Percentiles rank a stretch among this genome's conserved stretches.
phyloP scores from a whole-genome alignment of 441 rosid species.

The Gossypium schwendimanii region DNA sequence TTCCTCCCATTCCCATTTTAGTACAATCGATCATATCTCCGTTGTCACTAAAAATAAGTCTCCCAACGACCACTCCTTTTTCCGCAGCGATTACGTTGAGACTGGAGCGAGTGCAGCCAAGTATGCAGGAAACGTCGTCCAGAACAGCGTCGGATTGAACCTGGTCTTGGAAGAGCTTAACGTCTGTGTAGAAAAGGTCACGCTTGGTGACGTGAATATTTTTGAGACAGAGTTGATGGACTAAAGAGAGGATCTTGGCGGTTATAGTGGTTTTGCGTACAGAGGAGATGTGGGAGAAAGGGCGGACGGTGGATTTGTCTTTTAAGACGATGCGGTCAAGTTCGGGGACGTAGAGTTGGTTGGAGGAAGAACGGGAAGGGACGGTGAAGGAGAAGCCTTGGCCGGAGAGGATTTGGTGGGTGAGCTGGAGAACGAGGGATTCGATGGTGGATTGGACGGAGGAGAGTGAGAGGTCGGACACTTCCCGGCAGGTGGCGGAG shows the following conservation, averaged over 20 bases:
- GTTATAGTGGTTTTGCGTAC: slow-evolving; percentile 90
- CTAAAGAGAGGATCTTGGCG: slow-evolving; percentile 64
- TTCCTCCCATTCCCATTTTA: slow-evolving; percentile 96
- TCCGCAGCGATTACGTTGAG: slow-evolving; percentile 85
- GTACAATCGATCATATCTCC: slow-evolving; percentile 97
- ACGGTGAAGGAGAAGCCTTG: slow-evolving; percentile 79
- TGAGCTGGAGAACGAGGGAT: slow-evolving; percentile 52
- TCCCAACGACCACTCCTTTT: slow-evolving; percentile 92
- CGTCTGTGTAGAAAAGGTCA: slow-evolving; percentile 94
- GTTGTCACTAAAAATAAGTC: slow-evolving; percentile 85
- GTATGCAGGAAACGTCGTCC: slow-evolving; percentile 89
- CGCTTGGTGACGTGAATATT: slow-evolving; percentile 92
- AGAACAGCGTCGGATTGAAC: slow-evolving; percentile 71
- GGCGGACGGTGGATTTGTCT: slow-evolving; percentile 87
- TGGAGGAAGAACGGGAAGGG: slow-evolving; percentile 87
- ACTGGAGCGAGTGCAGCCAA: slow-evolving; percentile 84
- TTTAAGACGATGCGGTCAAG: slow-evolving; percentile 95
- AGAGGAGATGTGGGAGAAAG: slow-evolving; percentile 67
- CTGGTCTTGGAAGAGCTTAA: slow-evolving; percentile 96
- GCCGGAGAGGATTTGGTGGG: slow-evolving; percentile 77
- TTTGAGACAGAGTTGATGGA: slow-evolving; percentile 77
- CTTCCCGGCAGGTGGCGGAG: slow-evolving; percentile 70
- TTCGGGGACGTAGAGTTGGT: slow-evolving; percentile 93
- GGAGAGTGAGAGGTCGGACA: slow-evolving; percentile 71
- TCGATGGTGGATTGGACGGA: slow-evolving; percentile 79